These are phyloP conservation scores for Bolboschoenoplectus hybrid DNA, from an alignment of 202 grass and related monocot genomes.

Conservation along the genomic window DNA sequence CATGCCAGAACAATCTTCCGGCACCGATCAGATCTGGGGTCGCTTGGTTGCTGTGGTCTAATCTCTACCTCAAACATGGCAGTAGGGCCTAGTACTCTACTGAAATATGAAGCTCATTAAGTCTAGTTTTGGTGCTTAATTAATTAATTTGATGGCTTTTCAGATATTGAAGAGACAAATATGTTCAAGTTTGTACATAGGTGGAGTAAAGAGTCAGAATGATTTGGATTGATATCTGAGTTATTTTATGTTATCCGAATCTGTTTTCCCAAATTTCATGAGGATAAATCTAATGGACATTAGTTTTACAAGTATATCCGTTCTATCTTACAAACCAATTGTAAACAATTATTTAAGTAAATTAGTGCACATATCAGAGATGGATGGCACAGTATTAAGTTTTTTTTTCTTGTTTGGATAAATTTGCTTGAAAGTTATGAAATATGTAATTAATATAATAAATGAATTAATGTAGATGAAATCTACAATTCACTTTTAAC, in stretches of 20 bases:
- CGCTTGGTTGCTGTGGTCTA: background rate
- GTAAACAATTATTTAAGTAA: background rate
- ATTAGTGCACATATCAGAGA: background rate
- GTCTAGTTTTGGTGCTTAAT: too few relatives aligned
- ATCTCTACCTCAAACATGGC: constrained; percentile 40
- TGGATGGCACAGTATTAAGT: background rate
- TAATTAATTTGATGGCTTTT: background rate
- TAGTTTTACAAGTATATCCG: background rate
- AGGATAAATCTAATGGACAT: background rate
- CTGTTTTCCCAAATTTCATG: background rate
- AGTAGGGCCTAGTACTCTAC: too few relatives aligned
- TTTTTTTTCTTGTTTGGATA: background rate
- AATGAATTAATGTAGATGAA: background rate
- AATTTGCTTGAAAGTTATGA: background rate
- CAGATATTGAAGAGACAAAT: background rate
- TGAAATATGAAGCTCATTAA: too few relatives aligned
- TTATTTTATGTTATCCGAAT: constrained; percentile 7
- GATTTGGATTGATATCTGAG: background rate
- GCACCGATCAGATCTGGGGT: constrained; percentile 14
- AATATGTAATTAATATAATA: background rate
- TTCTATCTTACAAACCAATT: background rate
- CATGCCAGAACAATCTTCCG: constrained; percentile 33
- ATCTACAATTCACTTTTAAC: background rate
- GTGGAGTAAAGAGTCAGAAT: constrained; percentile 23
- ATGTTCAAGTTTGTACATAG: background rate